phyloP scores from a whole-genome alignment of 805 yeast species.

The Candida nemodendra region DNA sequence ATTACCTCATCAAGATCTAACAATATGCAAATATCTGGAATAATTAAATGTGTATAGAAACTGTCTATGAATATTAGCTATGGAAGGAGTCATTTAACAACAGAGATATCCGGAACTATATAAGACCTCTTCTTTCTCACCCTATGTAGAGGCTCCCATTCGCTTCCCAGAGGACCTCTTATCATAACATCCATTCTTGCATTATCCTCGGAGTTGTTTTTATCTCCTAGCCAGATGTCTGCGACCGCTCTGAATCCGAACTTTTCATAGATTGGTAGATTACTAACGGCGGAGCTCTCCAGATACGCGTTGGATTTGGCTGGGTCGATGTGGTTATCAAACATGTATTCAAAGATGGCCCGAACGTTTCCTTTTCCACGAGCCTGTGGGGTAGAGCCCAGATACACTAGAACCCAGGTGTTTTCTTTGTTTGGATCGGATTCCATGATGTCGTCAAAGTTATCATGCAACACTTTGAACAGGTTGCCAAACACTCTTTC shows the following conservation, averaged over 20 bases:
- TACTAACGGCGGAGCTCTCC: slow-evolving; percentile 46
- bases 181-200: slow-evolving; percentile 41
- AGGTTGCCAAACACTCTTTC: slow-evolving; percentile 48
- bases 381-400: slow-evolving; percentile 40
- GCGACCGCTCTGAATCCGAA: slow-evolving; percentile 51
- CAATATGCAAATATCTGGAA: too few species aligned
- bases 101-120: slow-evolving; percentile 23
- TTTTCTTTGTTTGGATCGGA: slow-evolving; percentile 36
- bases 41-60: too few species aligned
- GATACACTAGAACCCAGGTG: slow-evolving; percentile 33
- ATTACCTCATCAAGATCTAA: too few species aligned
- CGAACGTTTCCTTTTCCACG: slow-evolving; percentile 59
- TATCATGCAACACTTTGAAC: slow-evolving; percentile 51
- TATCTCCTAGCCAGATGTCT: slow-evolving; percentile 44
- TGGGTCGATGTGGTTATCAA: slow-evolving; percentile 43
- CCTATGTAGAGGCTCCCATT: slow-evolving; percentile 29
- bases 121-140: slow-evolving; percentile 27
- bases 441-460: slow-evolving; percentile 41
- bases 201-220: slow-evolving; percentile 26
- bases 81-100: slow-evolving; percentile 6
- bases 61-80: not conserved
- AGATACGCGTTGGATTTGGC: slow-evolving; percentile 42
- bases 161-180: slow-evolving; percentile 33
- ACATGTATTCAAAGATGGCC: slow-evolving; percentile 48
- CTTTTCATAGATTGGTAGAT: slow-evolving; percentile 52